These are phyloP conservation scores for Raffaelea arxii DNA, from an alignment of 2,329 filamentous ascomycete species.

Conservation along the genomic window DNA sequence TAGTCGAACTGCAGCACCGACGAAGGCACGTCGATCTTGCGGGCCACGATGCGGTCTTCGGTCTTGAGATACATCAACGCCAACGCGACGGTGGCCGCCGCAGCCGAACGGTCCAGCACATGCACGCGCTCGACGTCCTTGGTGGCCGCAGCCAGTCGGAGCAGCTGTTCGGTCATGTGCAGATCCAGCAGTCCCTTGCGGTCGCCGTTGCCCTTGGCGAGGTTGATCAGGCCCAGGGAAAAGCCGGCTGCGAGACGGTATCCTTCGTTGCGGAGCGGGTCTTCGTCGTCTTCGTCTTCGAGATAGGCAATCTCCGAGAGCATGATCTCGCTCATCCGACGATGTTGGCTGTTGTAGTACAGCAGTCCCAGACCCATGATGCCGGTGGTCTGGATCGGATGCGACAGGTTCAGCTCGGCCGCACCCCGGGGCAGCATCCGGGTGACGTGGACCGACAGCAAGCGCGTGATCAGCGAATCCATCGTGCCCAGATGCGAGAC, in stretches of 20 bases:
- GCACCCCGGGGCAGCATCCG: constrained; percentile 87
- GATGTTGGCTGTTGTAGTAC: constrained; percentile 91
- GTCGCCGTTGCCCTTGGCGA: constrained; percentile 83
- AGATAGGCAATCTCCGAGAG: constrained; percentile 92
- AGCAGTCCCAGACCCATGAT: constrained; percentile 92
- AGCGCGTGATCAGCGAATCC: constrained; percentile 87
- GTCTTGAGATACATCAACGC: constrained; percentile 97
- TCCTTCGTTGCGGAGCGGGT: constrained; percentile 83
- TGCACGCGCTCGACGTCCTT: constrained; percentile 91
- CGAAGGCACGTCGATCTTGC: constrained; percentile 88
- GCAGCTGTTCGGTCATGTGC: constrained; percentile 78
- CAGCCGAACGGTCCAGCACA: constrained; percentile 82
- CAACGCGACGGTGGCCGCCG: constrained; percentile 85
- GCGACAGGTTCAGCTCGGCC: constrained; percentile 87
- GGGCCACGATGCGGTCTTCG: constrained; percentile 74
- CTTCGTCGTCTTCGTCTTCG: constrained; percentile 70
- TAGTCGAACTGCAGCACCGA: constrained; percentile 91
- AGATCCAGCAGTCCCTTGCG: constrained; percentile 87
- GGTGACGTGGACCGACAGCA: constrained; percentile 92
- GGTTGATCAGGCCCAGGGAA: constrained; percentile 85
- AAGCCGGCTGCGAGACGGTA: constrained; percentile 93
- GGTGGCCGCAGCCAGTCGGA: constrained; percentile 75
- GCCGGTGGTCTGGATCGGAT: constrained; percentile 87
- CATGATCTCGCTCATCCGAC: constrained; percentile 98
- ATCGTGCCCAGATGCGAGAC: constrained; percentile 94